A percentile compares a stretch with the other conserved stretches of the same genome.
These are phyloP conservation scores for Penicillium tannophilum DNA, from an alignment of 495 filamentous ascomycete species.

Conservation along the genomic window DNA sequence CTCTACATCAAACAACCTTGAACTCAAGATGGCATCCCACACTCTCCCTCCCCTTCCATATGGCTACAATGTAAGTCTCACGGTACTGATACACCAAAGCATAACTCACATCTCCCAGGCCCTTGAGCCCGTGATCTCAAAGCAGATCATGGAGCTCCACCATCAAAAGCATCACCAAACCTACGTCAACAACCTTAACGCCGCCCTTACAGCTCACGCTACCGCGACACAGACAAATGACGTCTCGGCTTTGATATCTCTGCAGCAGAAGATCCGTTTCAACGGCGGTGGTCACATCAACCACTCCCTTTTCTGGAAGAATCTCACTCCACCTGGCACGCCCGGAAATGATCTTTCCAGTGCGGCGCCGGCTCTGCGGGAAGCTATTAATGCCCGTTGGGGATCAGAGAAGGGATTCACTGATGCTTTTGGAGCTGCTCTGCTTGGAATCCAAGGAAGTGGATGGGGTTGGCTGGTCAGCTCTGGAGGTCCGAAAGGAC, in stretches of 20 bases:
- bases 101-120: constrained; percentile 46
- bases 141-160: constrained; percentile 94
- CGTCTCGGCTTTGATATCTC: constrained; percentile 63
- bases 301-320: constrained; percentile 92
- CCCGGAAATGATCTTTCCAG: constrained; percentile 66
- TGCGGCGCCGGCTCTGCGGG: constrained; percentile 51
- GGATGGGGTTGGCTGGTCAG: constrained; percentile 96
- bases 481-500: constrained; percentile 61
- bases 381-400: constrained; percentile 71
- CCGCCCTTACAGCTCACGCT: constrained; percentile 49
- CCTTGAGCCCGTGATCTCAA: constrained; percentile 91
- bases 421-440: constrained; percentile 65
- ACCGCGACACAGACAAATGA: constrained; percentile 47
- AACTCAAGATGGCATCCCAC: constrained; percentile 15
- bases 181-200: constrained; percentile 66
- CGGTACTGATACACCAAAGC: background rate
- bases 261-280: constrained; percentile 89
- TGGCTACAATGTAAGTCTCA: constrained; percentile 40
- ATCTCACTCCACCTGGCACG: constrained; percentile 67
- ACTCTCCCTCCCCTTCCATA: constrained; percentile 47
- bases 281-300: constrained; percentile 93
- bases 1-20: background rate
- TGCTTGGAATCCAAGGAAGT: constrained; percentile 86
- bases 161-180: constrained; percentile 67
- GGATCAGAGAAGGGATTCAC: constrained; percentile 69